A percentile compares a stretch with the other conserved stretches of the same genome.
Evolutionary conservation across 176 grass and related monocot species (phyloP).

Genomic region (Phyllostachys edulis): DNA sequence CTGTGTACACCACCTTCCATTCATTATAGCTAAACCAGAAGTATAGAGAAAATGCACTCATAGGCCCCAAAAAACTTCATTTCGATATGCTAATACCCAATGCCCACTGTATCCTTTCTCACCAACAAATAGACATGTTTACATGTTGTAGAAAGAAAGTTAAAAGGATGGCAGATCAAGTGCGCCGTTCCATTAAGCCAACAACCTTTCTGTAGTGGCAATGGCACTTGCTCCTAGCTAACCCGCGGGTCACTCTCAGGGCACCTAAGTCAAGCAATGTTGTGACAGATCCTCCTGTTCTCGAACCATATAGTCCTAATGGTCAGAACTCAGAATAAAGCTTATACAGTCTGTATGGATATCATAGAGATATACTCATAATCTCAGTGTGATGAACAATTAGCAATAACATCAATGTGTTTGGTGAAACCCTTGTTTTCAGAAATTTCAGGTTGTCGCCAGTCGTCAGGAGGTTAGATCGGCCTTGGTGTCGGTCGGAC

Average conservation of each 20-base stretch:
- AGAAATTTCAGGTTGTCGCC: too few species aligned
- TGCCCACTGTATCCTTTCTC: not conserved
- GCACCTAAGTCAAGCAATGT: not conserved
- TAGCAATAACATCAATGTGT: too few species aligned
- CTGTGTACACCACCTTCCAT: not conserved
- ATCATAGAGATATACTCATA: too few species aligned
- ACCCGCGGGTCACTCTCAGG: not conserved
- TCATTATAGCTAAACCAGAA: not conserved
- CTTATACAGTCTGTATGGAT: not conserved
- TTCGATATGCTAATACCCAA: not conserved
- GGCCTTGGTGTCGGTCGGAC: too few species aligned
- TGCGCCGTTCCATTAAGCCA: slow-evolving; percentile 11
- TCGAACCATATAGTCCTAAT: slow-evolving; percentile 9
- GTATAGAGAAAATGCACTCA: not conserved
- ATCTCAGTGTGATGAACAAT: too few species aligned
- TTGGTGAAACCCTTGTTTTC: too few species aligned
- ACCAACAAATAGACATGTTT: not conserved
- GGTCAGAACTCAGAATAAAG: not conserved
- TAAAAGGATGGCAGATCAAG: not conserved
- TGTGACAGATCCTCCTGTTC: not conserved
- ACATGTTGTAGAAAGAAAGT: not conserved
- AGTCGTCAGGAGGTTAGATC: too few species aligned
- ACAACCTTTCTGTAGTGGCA: slow-evolving; percentile 26
- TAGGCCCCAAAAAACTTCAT: not conserved
- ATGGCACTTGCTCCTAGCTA: not conserved